These are phyloP conservation scores for Hericium erinaceus DNA, from an alignment of 768 basidiomycete species.

Conservation along the genomic window DNA sequence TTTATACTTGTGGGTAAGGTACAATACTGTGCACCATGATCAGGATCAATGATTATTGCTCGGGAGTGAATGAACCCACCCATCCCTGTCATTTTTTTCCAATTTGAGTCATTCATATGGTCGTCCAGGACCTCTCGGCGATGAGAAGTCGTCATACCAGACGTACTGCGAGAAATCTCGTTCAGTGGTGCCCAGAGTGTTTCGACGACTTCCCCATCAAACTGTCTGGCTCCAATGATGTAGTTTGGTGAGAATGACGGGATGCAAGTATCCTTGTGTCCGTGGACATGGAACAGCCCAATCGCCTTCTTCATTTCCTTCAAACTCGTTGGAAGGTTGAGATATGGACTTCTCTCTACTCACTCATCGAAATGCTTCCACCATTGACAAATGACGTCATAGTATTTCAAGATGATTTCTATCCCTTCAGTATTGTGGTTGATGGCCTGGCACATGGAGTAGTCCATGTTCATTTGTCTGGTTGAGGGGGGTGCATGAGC, in stretches of 20 bases:
- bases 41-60: background rate
- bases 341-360: background rate
- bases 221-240: background rate
- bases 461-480: background rate
- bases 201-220: slow-evolving; percentile 3
- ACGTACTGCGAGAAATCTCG: background rate
- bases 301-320: background rate
- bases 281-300: slow-evolving; percentile 4
- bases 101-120: slow-evolving; percentile 1
- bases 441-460: background rate
- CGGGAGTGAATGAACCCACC: background rate
- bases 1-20: background rate
- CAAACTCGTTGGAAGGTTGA: background rate
- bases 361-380: background rate
- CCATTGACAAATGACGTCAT: background rate
- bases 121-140: background rate
- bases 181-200: slow-evolving; percentile 4
- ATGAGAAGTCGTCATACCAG: background rate
- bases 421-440: background rate
- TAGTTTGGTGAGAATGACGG: background rate
- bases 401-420: background rate
- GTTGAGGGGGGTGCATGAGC: too few species aligned
- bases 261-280: background rate
- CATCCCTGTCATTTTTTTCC: slow-evolving; percentile 1
- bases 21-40: background rate